Evolutionary conservation across 176 grass and related monocot genomes (phyloP).

Genomic region (Bromus sterilis): DNA sequence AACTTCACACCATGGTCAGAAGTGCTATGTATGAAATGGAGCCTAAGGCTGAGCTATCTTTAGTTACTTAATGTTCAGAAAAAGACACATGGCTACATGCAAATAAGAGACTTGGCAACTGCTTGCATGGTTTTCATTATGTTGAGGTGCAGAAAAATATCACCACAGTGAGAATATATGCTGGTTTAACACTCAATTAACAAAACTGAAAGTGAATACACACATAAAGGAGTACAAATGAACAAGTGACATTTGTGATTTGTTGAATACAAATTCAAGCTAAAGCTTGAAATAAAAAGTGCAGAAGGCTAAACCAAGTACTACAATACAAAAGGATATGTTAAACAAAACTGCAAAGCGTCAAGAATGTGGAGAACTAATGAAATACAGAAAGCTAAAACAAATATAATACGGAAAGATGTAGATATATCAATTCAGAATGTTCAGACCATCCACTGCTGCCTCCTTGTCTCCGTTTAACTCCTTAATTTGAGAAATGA

Average conservation of each 20-base stretch:
- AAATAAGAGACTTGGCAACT: neutral
- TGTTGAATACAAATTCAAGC: neutral
- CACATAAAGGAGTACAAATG: neutral
- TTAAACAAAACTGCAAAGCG: neutral
- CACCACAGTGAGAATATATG: neutral
- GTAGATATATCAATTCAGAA: constrained; percentile 22
- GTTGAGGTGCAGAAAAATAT: neutral
- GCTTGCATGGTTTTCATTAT: neutral
- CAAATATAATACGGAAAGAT: constrained; percentile 2
- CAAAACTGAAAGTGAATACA: neutral
- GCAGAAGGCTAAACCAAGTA: neutral
- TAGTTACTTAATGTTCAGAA: neutral
- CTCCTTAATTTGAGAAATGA: constrained; percentile 62
- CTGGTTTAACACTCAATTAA: neutral
- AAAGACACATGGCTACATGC: neutral
- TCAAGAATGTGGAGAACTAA: neutral
- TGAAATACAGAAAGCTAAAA: constrained; percentile 5
- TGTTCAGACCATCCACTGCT: constrained; percentile 41
- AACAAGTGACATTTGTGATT: neutral
- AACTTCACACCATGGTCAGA: neutral
- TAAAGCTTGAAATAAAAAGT: neutral
- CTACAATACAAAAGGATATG: neutral
- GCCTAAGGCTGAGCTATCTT: neutral
- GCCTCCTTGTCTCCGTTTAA: constrained; percentile 43
- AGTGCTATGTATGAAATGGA: neutral